phyloP scores from a whole-genome alignment of 805 yeast species.

The Lipomyces oligophaga region DNA sequence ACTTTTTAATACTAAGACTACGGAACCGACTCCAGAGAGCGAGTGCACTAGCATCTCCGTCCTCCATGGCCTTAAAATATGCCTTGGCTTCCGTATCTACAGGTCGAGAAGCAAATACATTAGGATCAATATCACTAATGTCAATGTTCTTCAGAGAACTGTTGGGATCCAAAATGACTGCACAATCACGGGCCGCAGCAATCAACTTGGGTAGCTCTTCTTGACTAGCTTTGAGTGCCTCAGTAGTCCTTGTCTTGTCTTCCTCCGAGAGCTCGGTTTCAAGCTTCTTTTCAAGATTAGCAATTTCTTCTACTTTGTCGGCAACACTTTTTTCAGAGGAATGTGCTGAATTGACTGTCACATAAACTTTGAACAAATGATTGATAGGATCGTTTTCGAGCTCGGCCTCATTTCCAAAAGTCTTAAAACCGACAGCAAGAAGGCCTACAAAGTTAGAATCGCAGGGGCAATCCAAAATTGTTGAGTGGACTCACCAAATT shows the following conservation, averaged over 20 bases:
- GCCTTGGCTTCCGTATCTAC: constrained; percentile 83
- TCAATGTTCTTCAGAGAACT: constrained; percentile 5
- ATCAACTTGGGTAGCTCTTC: constrained; percentile 19
- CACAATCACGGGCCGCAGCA: constrained; percentile 17
- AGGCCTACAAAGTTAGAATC: constrained; percentile 33
- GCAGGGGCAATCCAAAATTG: not conserved
- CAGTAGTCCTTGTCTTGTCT: constrained; percentile 34
- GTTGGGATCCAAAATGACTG: constrained; percentile 13
- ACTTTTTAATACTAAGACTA: constrained; percentile 81
- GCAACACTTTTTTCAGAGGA: constrained; percentile 56
- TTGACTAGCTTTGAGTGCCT: constrained; percentile 6
- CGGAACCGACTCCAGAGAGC: constrained; percentile 82
- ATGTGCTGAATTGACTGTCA: constrained; percentile 75
- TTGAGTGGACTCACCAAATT: constrained; percentile 62
- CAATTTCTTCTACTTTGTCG: constrained; percentile 48
- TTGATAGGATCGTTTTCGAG: constrained; percentile 79
- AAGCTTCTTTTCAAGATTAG: constrained; percentile 29
- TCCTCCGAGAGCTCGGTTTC: constrained; percentile 5
- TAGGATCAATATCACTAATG: constrained; percentile 4
- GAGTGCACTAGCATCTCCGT: constrained; percentile 79
- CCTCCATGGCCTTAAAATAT: constrained; percentile 87
- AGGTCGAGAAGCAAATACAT: constrained; percentile 21
- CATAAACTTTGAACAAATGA: constrained; percentile 93
- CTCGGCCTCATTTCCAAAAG: constrained; percentile 75
- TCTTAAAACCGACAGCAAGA: constrained; percentile 85